Percentiles rank a stretch among this genome's conserved stretches.
phyloP scores from a whole-genome alignment of 345 rosid genomes.

The Brassica juncea region DNA sequence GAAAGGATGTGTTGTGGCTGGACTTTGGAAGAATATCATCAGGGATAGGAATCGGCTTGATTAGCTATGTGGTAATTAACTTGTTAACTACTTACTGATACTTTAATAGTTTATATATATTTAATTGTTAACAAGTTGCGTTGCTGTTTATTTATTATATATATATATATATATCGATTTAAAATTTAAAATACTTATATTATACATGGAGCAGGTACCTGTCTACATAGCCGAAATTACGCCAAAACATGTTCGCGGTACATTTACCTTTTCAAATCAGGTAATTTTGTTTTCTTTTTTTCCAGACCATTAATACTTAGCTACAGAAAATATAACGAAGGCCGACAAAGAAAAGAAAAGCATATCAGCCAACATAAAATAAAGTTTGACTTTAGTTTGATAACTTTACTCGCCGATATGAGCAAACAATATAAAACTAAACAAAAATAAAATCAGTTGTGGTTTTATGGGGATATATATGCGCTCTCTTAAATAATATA shows the following conservation, averaged over 20 bases:
- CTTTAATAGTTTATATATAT: background rate
- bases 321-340: background rate
- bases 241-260: constrained; percentile 40
- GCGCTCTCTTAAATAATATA: background rate
- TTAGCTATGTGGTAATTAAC: constrained; percentile 46
- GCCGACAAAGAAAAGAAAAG: background rate
- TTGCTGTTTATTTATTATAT: background rate
- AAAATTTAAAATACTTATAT: background rate
- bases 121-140: background rate
- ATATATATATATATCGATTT: background rate
- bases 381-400: background rate
- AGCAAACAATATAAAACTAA: background rate
- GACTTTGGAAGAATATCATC: constrained; percentile 44
- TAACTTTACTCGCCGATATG: background rate
- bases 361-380: background rate
- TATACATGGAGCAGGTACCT: constrained; percentile 30
- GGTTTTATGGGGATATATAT: background rate
- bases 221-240: constrained; percentile 43
- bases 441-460: background rate
- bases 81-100: background rate
- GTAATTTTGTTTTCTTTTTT: background rate
- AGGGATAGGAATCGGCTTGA: constrained; percentile 48
- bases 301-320: background rate
- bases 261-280: constrained; percentile 36
- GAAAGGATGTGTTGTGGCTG: constrained; percentile 43